Evolutionary conservation across 371 early-diverging fungal genomes (phyloP).

Genomic region (Rhizomucor miehei): DNA sequence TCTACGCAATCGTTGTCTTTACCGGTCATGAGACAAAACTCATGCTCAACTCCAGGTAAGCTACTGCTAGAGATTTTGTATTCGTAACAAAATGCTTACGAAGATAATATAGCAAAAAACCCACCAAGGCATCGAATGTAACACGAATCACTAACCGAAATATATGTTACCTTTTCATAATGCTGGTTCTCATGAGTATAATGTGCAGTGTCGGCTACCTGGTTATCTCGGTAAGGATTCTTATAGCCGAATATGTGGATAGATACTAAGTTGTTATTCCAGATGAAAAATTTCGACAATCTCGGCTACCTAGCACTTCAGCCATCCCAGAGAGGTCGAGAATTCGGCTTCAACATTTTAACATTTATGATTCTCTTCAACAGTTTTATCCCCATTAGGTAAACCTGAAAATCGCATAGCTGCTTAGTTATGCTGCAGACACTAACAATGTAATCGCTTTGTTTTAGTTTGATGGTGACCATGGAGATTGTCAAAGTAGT

Average conservation of each 20-base stretch:
- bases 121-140: slow-evolving; percentile 53
- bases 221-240: slow-evolving; percentile 37
- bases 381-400: slow-evolving; percentile 89
- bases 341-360: slow-evolving; percentile 70
- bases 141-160: slow-evolving; percentile 90
- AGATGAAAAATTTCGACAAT: slow-evolving; percentile 11
- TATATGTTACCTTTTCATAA: slow-evolving; percentile 86
- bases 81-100: too few species aligned
- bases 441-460: background rate
- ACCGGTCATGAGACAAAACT: slow-evolving; percentile 91
- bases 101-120: slow-evolving; percentile 34
- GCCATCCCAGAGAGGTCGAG: slow-evolving; percentile 25
- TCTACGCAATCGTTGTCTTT: slow-evolving; percentile 79
- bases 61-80: too few species aligned
- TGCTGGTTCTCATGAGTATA: slow-evolving; percentile 81
- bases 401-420: slow-evolving; percentile 4
- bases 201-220: slow-evolving; percentile 77
- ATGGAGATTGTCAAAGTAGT: slow-evolving; percentile 90
- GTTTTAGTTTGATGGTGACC: slow-evolving; percentile 76
- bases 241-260: background rate
- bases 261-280: background rate
- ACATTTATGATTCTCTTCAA: slow-evolving; percentile 89
- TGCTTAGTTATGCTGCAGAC: background rate
- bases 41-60: slow-evolving; percentile 77
- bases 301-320: slow-evolving; percentile 32